Percentiles rank a stretch among this genome's conserved stretches.
phyloP scores from a whole-genome alignment of 805 yeast genomes.

The Torulaspora delbrueckii region DNA sequence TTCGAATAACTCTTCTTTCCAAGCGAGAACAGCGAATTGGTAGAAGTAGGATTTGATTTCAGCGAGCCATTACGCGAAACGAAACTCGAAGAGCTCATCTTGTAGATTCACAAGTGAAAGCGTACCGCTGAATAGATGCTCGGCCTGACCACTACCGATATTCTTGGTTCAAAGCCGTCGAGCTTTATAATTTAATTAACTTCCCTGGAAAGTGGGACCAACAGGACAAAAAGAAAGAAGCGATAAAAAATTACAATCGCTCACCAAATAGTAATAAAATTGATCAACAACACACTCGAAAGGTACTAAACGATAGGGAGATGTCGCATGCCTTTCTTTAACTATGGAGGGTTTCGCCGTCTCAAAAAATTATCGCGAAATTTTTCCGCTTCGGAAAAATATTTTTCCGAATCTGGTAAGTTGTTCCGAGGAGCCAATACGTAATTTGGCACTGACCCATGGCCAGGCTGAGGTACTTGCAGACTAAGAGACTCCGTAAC shows the following conservation, averaged over 20 bases:
- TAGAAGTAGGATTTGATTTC: constrained; percentile 18
- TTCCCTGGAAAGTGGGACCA: neutral
- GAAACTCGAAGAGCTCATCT: constrained; percentile 6
- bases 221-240: neutral
- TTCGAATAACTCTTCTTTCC: constrained; percentile 20
- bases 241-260: neutral
- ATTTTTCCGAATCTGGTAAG: constrained; percentile 1
- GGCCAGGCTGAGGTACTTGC: neutral
- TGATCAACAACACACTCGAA: neutral
- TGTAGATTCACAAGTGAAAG: constrained; percentile 3
- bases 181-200: neutral
- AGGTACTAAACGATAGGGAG: neutral
- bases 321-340: neutral
- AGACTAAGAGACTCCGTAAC: neutral
- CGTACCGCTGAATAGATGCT: neutral
- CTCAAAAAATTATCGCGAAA: constrained; percentile 1
- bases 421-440: neutral
- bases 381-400: constrained; percentile 7
- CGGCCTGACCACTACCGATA: neutral
- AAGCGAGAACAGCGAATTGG: constrained; percentile 29
- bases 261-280: neutral
- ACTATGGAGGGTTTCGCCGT: neutral
- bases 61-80: constrained; percentile 9
- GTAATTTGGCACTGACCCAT: neutral
- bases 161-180: neutral